phyloP scores from a whole-genome alignment of 352 stramenopile genomes.

The Phytophthora agathidicida region DNA sequence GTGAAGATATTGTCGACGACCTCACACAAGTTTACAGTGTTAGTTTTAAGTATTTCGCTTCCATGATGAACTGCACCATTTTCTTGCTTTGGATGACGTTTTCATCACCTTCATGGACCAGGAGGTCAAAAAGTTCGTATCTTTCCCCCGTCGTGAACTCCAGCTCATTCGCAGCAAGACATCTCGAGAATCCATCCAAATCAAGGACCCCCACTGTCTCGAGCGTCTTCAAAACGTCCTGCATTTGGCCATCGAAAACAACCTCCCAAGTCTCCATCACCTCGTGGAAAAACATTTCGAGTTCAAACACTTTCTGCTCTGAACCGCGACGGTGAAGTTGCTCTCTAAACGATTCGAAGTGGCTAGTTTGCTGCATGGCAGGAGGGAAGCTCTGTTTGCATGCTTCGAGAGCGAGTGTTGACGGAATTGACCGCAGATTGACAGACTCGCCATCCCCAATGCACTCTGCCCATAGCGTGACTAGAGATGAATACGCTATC shows the following conservation, averaged over 20 bases:
- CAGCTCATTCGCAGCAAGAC: conserved; percentile 37
- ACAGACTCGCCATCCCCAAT: conserved; percentile 68
- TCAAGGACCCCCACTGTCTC: conserved; percentile 32
- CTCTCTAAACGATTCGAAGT: conserved; percentile 45
- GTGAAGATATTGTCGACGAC: too few species aligned
- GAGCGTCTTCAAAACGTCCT: conserved; percentile 32
- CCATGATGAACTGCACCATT: conserved; percentile 39
- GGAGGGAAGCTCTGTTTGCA: conserved; percentile 49
- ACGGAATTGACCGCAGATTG: conserved; percentile 20
- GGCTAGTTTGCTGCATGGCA: conserved; percentile 41
- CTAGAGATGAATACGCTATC: conserved; percentile 48
- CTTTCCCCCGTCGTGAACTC: conserved; percentile 63
- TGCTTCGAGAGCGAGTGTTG: conserved; percentile 43
- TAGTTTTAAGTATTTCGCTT: conserved; percentile 36
- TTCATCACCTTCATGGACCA: conserved; percentile 46
- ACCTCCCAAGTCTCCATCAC: conserved; percentile 53
- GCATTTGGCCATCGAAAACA: conserved; percentile 40
- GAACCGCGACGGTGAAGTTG: conserved; percentile 44
- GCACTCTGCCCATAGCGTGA: conserved; percentile 62
- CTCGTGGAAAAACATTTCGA: conserved; percentile 47
- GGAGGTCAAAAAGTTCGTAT: conserved; percentile 61
- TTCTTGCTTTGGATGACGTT: conserved; percentile 34
- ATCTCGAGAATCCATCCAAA: conserved; percentile 45
- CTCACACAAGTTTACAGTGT: too few species aligned
- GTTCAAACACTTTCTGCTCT: conserved; percentile 46